phyloP scores from a whole-genome alignment of 179 eudicot genomes.

The Amaranthus tricolor region DNA sequence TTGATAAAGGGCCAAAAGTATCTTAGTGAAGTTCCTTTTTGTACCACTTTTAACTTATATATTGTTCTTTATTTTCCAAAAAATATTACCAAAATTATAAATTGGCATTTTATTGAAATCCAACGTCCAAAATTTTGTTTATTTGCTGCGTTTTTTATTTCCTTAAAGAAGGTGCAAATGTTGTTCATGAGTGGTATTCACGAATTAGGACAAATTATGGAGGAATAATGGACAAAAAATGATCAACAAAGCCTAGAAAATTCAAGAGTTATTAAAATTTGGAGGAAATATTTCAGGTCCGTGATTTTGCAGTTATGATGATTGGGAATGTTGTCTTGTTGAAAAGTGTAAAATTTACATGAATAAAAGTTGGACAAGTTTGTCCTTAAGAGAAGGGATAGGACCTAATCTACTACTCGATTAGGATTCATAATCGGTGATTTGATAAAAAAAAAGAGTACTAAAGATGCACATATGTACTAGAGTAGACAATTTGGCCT shows the following conservation, averaged over 20 bases:
- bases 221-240: not conserved
- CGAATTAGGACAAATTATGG: constrained; percentile 14
- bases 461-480: not conserved
- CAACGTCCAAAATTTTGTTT: constrained; percentile 18
- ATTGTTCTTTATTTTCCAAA: constrained; percentile 10
- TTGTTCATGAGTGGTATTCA: constrained; percentile 12
- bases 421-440: not conserved
- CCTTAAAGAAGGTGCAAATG: not conserved
- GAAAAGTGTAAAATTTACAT: not conserved
- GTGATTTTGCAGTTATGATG: constrained; percentile 2
- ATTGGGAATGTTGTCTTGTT: constrained; percentile 20
- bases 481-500: too few relatives aligned
- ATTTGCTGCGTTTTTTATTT: not conserved
- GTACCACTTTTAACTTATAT: constrained; percentile 13
- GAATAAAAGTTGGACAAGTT: not conserved
- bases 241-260: not conserved
- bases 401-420: not conserved
- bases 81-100: not conserved
- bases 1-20: constrained; percentile 1
- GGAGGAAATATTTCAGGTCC: not conserved
- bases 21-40: constrained; percentile 15
- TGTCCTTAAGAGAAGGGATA: not conserved
- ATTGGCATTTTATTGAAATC: constrained; percentile 9
- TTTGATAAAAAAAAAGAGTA: not conserved
- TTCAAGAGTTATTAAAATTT: not conserved